phyloP scores from a whole-genome alignment of 257 asterid species.

The Solanum ossicruentum region DNA sequence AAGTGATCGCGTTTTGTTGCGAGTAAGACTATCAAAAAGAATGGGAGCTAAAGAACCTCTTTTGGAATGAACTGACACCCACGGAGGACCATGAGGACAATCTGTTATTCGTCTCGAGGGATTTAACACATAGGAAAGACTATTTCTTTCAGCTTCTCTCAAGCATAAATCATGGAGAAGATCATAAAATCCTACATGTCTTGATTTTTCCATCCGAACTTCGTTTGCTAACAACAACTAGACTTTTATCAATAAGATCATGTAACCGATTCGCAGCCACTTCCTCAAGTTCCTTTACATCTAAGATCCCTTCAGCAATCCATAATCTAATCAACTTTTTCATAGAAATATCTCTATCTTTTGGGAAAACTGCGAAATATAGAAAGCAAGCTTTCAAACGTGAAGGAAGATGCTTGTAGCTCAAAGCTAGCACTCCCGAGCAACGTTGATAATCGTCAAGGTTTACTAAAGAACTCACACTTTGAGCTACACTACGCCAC shows the following conservation, averaged over 20 bases:
- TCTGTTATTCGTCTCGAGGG: background rate
- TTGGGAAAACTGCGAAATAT: background rate
- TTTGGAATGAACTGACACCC: background rate
- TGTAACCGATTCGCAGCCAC: background rate
- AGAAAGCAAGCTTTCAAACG: background rate
- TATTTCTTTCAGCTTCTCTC: background rate
- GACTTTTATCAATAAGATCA: background rate
- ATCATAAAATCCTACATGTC: background rate
- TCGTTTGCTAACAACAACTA: background rate
- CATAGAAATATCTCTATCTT: background rate
- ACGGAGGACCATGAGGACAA: background rate
- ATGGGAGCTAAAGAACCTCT: background rate
- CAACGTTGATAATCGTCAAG: background rate
- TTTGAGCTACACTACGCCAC: background rate
- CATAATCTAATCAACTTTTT: background rate
- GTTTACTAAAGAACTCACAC: background rate
- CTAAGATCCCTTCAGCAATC: background rate
- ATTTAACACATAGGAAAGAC: too few species aligned
- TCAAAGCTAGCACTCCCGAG: background rate
- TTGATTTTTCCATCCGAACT: background rate
- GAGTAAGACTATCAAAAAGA: background rate
- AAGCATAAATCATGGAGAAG: background rate
- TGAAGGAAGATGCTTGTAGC: background rate
- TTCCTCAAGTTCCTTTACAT: background rate
- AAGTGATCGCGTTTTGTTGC: background rate